Evolutionary conservation across 441 rosid genomes (phyloP).

Genomic region (Rhodomyrtus psidioides): DNA sequence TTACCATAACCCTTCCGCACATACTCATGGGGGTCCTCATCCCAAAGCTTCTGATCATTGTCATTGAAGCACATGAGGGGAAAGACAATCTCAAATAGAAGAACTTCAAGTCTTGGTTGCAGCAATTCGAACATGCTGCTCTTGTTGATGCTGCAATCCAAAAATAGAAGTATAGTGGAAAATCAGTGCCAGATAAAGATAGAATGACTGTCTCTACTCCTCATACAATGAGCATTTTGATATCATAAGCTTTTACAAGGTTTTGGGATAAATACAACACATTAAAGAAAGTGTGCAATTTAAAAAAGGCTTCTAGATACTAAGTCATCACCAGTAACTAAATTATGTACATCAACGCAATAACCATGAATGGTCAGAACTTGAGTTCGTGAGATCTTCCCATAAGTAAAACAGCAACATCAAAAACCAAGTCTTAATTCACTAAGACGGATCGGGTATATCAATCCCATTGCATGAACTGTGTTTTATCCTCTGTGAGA

Average conservation of each 20-base stretch:
- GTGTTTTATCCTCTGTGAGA: not conserved
- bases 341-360: not conserved
- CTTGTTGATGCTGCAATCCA: constrained; percentile 67
- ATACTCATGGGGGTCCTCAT: constrained; percentile 98
- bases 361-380: not conserved
- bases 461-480: not conserved
- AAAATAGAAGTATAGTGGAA: not conserved
- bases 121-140: constrained; percentile 73
- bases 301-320: not conserved
- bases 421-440: not conserved
- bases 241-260: not conserved
- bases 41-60: constrained; percentile 99
- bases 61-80: constrained; percentile 98
- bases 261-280: not conserved
- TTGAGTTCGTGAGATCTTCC: not conserved
- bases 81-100: constrained; percentile 86
- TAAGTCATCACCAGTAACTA: not conserved
- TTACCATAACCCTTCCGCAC: constrained; percentile 99
- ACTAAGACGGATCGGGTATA: not conserved
- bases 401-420: not conserved
- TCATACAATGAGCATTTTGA: not conserved
- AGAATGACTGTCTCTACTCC: not conserved
- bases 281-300: not conserved
- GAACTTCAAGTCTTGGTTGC: constrained; percentile 82
- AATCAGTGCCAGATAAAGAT: not conserved